phyloP scores from a whole-genome alignment of 768 basidiomycete genomes.

The Panellus pusillus region DNA sequence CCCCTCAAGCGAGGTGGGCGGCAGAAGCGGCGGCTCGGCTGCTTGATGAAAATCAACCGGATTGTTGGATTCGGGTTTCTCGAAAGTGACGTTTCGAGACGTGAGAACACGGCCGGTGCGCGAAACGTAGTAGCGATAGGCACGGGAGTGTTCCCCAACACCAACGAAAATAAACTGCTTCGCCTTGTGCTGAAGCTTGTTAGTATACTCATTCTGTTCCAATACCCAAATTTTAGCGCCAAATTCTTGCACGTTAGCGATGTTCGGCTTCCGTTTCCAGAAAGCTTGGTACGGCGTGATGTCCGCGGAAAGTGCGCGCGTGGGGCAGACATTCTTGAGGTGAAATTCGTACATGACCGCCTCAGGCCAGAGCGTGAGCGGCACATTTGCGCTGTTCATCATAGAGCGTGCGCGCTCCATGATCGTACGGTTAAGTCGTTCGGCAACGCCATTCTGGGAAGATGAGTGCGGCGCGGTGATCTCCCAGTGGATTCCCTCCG shows the following conservation, averaged over 20 bases:
- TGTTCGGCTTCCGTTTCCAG: constrained; percentile 31
- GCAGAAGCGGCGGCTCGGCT: too few species aligned
- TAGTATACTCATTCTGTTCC: constrained; percentile 1
- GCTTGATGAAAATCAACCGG: neutral
- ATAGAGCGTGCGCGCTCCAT: constrained; percentile 20
- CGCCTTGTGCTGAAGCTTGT: neutral
- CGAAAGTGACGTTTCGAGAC: constrained; percentile 1
- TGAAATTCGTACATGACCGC: constrained; percentile 22
- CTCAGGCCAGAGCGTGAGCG: constrained; percentile 19
- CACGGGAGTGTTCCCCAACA: neutral
- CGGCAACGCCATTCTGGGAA: constrained; percentile 29
- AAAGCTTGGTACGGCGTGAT: constrained; percentile 31
- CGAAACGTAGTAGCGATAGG: constrained; percentile 3
- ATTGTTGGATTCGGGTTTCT: neutral
- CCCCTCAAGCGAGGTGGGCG: neutral
- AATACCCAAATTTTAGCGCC: neutral
- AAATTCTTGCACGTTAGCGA: constrained; percentile 36
- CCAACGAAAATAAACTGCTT: neutral
- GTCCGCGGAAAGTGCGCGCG: neutral
- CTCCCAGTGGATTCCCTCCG: constrained; percentile 23
- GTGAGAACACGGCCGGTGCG: neutral
- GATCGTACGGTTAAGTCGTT: constrained; percentile 24
- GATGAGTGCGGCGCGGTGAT: constrained; percentile 25
- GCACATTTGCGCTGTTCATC: neutral
- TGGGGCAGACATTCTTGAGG: constrained; percentile 18